Conservation (phyloP, 352 stramenopile species). For the Phytophthora quininea region DNA sequence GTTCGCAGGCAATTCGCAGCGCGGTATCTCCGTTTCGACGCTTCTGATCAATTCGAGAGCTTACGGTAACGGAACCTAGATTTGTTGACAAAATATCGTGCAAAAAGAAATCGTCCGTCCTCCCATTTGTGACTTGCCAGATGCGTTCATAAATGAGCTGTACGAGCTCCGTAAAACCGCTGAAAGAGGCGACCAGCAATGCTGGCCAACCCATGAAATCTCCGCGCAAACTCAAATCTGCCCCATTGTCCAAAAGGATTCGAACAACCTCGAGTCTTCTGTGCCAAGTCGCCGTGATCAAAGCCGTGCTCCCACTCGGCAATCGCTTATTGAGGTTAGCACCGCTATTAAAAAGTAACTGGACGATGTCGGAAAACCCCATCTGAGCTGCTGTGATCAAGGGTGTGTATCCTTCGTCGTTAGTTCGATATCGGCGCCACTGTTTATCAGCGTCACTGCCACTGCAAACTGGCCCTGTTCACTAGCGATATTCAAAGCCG, state of each 20-base stretch:
- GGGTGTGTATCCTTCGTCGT: conserved; percentile 16
- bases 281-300: conserved; percentile 9
- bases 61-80: no score
- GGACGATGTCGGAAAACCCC: conserved; percentile 11
- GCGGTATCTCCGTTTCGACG: no score
- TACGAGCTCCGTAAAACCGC: conserved; percentile 10
- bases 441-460: conserved; percentile 6
- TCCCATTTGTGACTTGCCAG: not conserved
- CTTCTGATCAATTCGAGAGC: no score
- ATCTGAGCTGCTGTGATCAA: conserved; percentile 15
- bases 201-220: conserved; percentile 14
- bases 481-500: conserved; percentile 17
- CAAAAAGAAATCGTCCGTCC: not conserved
- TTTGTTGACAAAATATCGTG: no score
- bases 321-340: conserved; percentile 7
- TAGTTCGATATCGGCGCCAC: conserved; percentile 8
- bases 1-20: no score
- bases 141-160: conserved; percentile 20
- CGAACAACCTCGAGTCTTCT: conserved; percentile 10
- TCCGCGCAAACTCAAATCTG: conserved; percentile 13
- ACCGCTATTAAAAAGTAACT: conserved; percentile 4
- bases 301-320: conserved; percentile 14
- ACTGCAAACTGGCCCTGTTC: conserved; percentile 9
- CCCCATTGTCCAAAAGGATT: conserved; percentile 10
- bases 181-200: not conserved